Evolutionary conservation across 257 asterid species (phyloP), one percentile per base, ranked within the genome.

Genomic region (Solanum gandarillasii): DNA sequence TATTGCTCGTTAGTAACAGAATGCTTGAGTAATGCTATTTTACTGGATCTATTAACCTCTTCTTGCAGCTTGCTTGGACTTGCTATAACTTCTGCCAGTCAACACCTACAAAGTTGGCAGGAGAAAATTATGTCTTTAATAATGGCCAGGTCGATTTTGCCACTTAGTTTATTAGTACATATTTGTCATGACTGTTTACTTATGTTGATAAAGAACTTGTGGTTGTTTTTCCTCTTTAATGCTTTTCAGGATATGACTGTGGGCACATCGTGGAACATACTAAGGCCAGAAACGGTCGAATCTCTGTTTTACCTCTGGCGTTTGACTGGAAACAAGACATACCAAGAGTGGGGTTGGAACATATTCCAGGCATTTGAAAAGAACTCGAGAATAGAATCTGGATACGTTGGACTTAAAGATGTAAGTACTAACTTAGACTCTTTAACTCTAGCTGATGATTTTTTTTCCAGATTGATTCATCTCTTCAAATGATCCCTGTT

Each of bases 281-380:
- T 96, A 90, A 94, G 99, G 97, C 99, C 99, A 32, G 99, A 97
- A 92, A 97, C 99, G 76, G 95, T 97, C 25, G 99, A 97, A 89
- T 97, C 99, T 72, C 96, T 96, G 86, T 97, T 97, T 86, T 96
- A 97, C 90, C 98, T 97, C 48, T 97, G 98, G 98, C 99, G 98
- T 78, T 89, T 97, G 91, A 97, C 99, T 62, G 99, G 99, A 87
- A 97, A 97, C 87, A 94, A 95, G 95, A 97, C 99, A 3, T 97
- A 96, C 83, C 97, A 95, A 88, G 99, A 97, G 87, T 96, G 99
- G 99, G 99, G 99, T 89, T 97, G 99, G 99, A 93, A 96, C 91
- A 96, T 97, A 88, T 97, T 97, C 88, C 94, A 94, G 92, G 99
- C 99, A 89, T 97, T 96, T 87, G 99, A 97, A 93, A 95, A 94